Base-by-base conservation (phyloP, 305 asterid genomes). In the Solanum hybrid region DNA sequence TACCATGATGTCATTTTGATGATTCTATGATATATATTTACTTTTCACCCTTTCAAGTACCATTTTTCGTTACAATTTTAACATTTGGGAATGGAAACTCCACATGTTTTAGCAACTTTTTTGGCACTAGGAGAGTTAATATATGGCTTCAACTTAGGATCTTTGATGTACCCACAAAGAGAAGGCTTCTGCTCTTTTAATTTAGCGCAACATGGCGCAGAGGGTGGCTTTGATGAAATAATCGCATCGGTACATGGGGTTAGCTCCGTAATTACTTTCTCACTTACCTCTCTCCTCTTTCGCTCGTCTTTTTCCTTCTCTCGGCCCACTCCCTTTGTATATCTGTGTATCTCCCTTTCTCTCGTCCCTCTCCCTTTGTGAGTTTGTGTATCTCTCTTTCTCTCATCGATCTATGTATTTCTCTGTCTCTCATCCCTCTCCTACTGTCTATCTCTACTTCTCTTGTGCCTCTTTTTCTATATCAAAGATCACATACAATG, bases 191-290 rank as follows among this genome's bases (percentile, higher is more conserved):
- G 94, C 66, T 82, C 80, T 60, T 79, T 92, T 35, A 92, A 27
- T 77, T 66, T 89, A 6, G 4, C 3, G 90, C 98, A 94, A 37
- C 97, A 95, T 75, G 22, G 1, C 2, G 26, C 0, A 7, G 95
- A 86, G 27, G 95, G 93, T 8, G 87, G 13, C 1, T 20, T 6
- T 1, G 86, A 34, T 5, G 91, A 88, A 8, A 86, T 75, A 86
- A 95, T 90, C 5, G 94, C 93, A 22, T 34, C 46, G 0, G 88
- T 75, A 90, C 98, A 93, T 1, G 97, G 91, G 20, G 46, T 34
- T 46, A 94, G 94, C 90, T 88, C 90, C 46, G 0, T 60, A 17
- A 60, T 60, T 60, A 17, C 24, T 17, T 9, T 20, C 24, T 60
- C 26, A 7, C 71, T 7, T 7, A 9, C 24, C 2, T 60, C 11